Evolutionary conservation across 345 rosid genomes (phyloP), one percentile per base, ranked within the genome.

Genomic region (Psidium guajava): DNA sequence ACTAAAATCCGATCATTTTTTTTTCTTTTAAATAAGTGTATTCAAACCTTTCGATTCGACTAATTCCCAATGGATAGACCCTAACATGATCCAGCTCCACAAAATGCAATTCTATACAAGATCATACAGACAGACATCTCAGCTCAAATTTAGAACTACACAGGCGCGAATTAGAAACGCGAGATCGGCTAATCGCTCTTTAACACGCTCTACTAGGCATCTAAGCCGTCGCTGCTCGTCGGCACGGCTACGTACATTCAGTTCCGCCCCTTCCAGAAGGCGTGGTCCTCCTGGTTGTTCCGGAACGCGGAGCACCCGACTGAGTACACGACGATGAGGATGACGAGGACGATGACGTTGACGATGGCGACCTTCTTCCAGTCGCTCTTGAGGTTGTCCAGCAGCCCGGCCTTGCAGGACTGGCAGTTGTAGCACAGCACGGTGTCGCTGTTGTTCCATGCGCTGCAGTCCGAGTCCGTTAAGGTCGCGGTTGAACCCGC

Each of bases 251-350:
- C 54, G 58, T 14, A n/a, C 49, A 11, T 69, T 86, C 87, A 86
- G 11, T 52, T 8, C 8, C 84, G 64, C 80, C 87, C 11, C 85
- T 83, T 54, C 85, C 82, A 69, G 75, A 42, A 74, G 44, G 40
- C 83, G 24, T 83, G 49, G 36, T 91, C 92, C 47, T 87, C 47
- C 47, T 6, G 81, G 86, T 87, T 89, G 89, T 89, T 88, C 87
- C 90, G 85, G 87, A 89, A 92, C 2, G 93, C 92, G 69, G 91
- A 92, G 90, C 92, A 90, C 18, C 92, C 94, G 1, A 92, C 58
- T 1, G 92, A 85, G 89, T 91, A 91, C 28, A 92, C 90, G 42
- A 91, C 86, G 82, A 91, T 77, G 40, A 92, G 90, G 89, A 90
- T 59, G 6, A 90, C 87, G 8, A 92, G 91, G 89, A 92, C 77